These are phyloP conservation scores for Zea mays DNA, from an alignment of 176 grass and related monocot species.

Conservation along the genomic window DNA sequence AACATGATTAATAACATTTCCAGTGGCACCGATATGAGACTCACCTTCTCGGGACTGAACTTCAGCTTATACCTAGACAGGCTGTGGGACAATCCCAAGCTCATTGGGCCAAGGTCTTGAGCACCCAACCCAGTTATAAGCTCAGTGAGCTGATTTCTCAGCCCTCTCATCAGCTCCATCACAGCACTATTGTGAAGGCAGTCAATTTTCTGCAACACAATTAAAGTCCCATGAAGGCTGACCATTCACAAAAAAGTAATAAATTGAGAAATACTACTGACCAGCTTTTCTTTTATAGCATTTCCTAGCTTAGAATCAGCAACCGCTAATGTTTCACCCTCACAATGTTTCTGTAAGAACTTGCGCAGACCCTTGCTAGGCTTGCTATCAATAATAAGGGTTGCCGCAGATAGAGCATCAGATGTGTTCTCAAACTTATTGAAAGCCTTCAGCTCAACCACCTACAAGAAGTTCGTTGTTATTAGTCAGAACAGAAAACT, in stretches of 20 bases:
- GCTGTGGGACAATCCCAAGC: conserved; percentile 86
- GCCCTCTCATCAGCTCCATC: conserved; percentile 92
- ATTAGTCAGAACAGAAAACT: not conserved
- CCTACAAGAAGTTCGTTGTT: conserved; percentile 34
- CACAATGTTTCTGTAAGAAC: conserved; percentile 74
- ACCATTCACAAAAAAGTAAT: conserved; percentile 7
- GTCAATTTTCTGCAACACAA: conserved; percentile 77
- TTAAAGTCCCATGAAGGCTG: not conserved
- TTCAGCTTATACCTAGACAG: conserved; percentile 94
- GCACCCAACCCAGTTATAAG: conserved; percentile 81
- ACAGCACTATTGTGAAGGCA: conserved; percentile 84
- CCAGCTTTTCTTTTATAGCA: conserved; percentile 90
- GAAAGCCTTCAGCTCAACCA: conserved; percentile 92
- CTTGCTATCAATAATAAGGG: conserved; percentile 73
- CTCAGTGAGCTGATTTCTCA: conserved; percentile 80
- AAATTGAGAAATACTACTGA: conserved; percentile 8
- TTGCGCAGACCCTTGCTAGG: conserved; percentile 69
- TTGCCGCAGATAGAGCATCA: conserved; percentile 67
- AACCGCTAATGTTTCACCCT: conserved; percentile 71
- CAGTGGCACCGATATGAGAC: not conserved
- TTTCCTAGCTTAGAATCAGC: conserved; percentile 92
- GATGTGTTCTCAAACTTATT: conserved; percentile 92
- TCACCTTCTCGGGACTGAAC: conserved; percentile 95
- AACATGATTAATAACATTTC: not conserved
- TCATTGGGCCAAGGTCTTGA: conserved; percentile 90